Evolutionary conservation across 2,329 filamentous ascomycete genomes (phyloP).

Genomic region (Malbranchea zuffiana): DNA sequence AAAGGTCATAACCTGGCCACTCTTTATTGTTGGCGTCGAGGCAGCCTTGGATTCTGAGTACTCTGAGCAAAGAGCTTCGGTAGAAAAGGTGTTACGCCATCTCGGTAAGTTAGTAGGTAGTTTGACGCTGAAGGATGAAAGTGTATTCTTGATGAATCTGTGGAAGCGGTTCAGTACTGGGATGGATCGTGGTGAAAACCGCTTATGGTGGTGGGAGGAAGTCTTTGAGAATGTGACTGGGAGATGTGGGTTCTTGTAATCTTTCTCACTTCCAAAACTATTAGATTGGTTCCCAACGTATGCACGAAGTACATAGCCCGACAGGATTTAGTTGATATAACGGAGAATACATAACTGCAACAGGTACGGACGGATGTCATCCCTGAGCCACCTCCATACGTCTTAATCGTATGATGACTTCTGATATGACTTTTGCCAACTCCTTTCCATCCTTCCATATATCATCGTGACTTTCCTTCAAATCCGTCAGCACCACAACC

Average conservation of each 20-base stretch:
- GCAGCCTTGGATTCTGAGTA: slow-evolving; percentile 9
- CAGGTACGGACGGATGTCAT: no score
- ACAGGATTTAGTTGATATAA: not conserved
- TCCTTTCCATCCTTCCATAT: slow-evolving; percentile 33
- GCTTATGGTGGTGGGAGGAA: slow-evolving; percentile 13
- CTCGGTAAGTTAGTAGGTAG: slow-evolving; percentile 12
- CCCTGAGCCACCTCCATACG: slow-evolving; percentile 15
- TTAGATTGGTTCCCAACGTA: no score
- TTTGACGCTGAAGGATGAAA: slow-evolving; percentile 11
- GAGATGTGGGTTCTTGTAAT: slow-evolving; percentile 12
- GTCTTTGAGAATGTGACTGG: slow-evolving; percentile 9
- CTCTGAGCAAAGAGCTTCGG: slow-evolving; percentile 4
- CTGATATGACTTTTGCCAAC: slow-evolving; percentile 29
- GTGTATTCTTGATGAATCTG: slow-evolving; percentile 8
- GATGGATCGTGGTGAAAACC: not conserved
- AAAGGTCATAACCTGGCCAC: slow-evolving; percentile 14
- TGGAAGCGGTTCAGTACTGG: slow-evolving; percentile 5
- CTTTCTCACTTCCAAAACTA: no score
- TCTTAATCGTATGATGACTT: slow-evolving; percentile 23
- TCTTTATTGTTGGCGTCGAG: slow-evolving; percentile 15
- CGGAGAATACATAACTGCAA: no score
- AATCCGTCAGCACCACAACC: slow-evolving; percentile 29
- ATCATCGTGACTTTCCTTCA: slow-evolving; percentile 33
- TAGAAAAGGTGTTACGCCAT: slow-evolving; percentile 5
- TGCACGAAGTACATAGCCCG: not conserved